phyloP scores from a whole-genome alignment of 208 protist species.

The Herpetomonas samuelpessoai region DNA sequence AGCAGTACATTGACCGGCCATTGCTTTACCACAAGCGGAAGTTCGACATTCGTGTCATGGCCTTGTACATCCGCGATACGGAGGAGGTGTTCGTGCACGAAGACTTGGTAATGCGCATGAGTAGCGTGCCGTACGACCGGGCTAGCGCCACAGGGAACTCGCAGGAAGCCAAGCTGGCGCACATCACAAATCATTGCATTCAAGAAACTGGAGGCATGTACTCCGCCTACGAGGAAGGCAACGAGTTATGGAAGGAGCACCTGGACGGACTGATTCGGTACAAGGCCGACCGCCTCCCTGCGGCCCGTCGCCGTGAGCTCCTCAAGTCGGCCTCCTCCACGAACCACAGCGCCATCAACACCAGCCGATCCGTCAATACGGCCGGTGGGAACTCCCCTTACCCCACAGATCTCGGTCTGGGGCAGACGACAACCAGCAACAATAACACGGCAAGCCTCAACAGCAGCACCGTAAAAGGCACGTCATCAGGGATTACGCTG shows the following conservation, averaged over 20 bases:
- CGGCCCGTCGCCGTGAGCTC: background rate
- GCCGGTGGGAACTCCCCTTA: slow-evolving; percentile 7
- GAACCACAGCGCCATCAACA: slow-evolving; percentile 3
- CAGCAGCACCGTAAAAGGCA: background rate
- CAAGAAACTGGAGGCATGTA: slow-evolving; percentile 28
- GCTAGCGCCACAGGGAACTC: slow-evolving; percentile 27
- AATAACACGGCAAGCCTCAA: slow-evolving; percentile 6
- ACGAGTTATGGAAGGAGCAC: slow-evolving; percentile 79
- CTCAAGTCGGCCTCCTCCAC: background rate
- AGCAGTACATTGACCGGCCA: slow-evolving; percentile 60
- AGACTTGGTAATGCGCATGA: slow-evolving; percentile 77
- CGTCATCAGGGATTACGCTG: slow-evolving; percentile 23
- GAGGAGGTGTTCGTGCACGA: slow-evolving; percentile 68
- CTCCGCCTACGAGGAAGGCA: slow-evolving; percentile 47
- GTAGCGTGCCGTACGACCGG: slow-evolving; percentile 36
- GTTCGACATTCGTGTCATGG: slow-evolving; percentile 64
- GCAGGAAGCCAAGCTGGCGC: slow-evolving; percentile 29
- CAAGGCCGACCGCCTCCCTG: slow-evolving; percentile 19
- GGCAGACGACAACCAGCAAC: background rate
- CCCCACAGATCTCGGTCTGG: background rate
- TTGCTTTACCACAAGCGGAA: slow-evolving; percentile 62
- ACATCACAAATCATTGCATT: slow-evolving; percentile 75
- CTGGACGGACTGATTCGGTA: slow-evolving; percentile 77
- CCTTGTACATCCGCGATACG: slow-evolving; percentile 27
- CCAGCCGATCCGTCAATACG: background rate